Evolutionary conservation across 768 basidiomycete genomes (phyloP), one percentile per base, ranked within the genome.

Genomic region (Suillus weaverae): DNA sequence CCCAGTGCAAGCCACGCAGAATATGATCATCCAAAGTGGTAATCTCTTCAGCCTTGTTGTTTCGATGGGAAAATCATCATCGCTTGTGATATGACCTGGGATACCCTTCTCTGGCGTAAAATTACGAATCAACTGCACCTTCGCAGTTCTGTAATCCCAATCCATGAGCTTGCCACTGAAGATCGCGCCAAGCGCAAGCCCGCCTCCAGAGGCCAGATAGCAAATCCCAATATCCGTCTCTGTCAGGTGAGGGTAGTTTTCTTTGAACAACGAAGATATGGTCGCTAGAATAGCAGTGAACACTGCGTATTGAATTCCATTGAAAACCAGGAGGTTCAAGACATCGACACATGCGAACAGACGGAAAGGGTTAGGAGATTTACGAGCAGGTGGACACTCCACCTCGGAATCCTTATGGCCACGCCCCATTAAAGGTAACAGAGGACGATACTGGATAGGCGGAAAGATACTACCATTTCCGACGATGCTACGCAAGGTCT

Each of bases 181-280:
- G 18, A 78, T 72, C 14, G 85, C 83, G 11, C 90, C 89, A 33
- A 88, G 44, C 8, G 85, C 76, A 78, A 88, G 86, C 0, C 92
- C 92, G 11, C 85, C 82, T 7, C 91, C 92, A 62, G 88, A 82
- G 0, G 86, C 84, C 62, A 95, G 77, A 76, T 88, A 94, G 72
- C 89, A 92, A 4, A 94, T 75, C 2, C 92, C 93, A 55, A 92
- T 76, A 35, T 82, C 76, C 20, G 80, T 72, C 68, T 79, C 79
- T 62, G 66, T 76, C 22, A 83, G 74, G 57, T 63, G 79, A 22
- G 79, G 83, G 78, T 81, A 94, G 50, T 66, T 73, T 4, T 72
- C 61, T 63, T 78, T 71, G 83, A 81, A 74, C 71, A 89, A 69
- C 70, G 85, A 78, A 72, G 87, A 73, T 79, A 75, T 68, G 26